phyloP scores from a whole-genome alignment of 169 alveolate species.

The Eimeria nieschulzi region DNA sequence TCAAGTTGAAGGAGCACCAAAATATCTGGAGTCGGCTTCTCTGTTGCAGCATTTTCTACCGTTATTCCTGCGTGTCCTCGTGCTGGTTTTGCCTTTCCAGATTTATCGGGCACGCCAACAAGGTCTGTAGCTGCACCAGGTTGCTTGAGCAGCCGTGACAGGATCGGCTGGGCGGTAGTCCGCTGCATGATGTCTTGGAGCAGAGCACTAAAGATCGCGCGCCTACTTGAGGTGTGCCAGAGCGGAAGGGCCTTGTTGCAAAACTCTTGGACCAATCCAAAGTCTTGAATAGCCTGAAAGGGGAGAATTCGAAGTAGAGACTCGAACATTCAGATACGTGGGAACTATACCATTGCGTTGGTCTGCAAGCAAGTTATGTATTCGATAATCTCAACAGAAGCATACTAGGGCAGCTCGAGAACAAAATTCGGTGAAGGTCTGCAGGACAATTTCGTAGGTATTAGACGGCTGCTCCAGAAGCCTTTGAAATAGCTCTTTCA shows the following conservation, averaged over 20 bases:
- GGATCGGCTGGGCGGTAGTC: conserved; percentile 39
- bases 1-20: conserved; percentile 59
- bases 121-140: conserved; percentile 10
- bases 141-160: conserved; percentile 33
- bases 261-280: conserved; percentile 53
- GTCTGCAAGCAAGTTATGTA: too few relatives aligned
- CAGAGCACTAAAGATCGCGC: conserved; percentile 48
- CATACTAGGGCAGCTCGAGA: conserved; percentile 64
- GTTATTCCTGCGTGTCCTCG: conserved; percentile 23
- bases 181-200: conserved; percentile 56
- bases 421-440: conserved; percentile 53
- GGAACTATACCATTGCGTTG: too few relatives aligned
- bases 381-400: too few relatives aligned
- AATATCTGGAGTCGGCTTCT: conserved; percentile 47
- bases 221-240: conserved; percentile 59
- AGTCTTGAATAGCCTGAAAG: conserved; percentile 59
- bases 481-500: conserved; percentile 45
- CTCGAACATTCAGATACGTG: too few relatives aligned
- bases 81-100: conserved; percentile 10
- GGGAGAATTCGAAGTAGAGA: too few relatives aligned
- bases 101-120: conserved; percentile 17
- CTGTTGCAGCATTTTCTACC: conserved; percentile 16
- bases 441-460: conserved; percentile 33
- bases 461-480: conserved; percentile 48
- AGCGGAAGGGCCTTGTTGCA: conserved; percentile 40